A percentile compares a stretch with the other conserved stretches of the same genome.
Evolutionary conservation across 768 basidiomycete genomes (phyloP).

Genomic region (Kwoniella sp.): DNA sequence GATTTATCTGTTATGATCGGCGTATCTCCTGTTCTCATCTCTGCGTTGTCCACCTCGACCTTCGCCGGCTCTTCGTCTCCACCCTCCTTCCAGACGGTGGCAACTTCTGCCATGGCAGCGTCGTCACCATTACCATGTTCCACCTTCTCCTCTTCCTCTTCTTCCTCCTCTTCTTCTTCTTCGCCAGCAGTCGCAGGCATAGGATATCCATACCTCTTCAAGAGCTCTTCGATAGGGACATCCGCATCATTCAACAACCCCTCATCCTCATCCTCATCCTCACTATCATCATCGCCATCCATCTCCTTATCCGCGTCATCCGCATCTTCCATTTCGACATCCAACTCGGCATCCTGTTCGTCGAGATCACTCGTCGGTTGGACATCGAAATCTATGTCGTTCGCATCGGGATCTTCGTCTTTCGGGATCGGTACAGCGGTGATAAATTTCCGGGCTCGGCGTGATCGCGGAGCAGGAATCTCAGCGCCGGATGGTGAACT

Average conservation of each 20-base stretch:
- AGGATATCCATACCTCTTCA: constrained; percentile 56
- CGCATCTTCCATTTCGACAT: constrained; percentile 58
- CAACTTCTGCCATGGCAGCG: too few relatives aligned
- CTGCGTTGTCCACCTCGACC: not conserved
- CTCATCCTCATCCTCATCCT: constrained; percentile 55
- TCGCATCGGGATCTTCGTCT: constrained; percentile 42
- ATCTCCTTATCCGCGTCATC: constrained; percentile 56
- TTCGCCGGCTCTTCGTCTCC: too few relatives aligned
- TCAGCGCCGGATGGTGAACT: not conserved
- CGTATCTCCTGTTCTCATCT: too few relatives aligned
- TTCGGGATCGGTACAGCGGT: constrained; percentile 19
- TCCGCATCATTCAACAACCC: constrained; percentile 57
- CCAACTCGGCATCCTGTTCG: constrained; percentile 56
- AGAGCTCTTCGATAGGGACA: constrained; percentile 58
- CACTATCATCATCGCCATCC: constrained; percentile 43
- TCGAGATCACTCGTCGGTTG: constrained; percentile 47
- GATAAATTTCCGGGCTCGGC: constrained; percentile 27
- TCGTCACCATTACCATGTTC: too few relatives aligned
- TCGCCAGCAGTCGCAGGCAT: not conserved
- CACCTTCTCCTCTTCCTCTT: constrained; percentile 1
- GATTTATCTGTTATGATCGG: constrained; percentile 30
- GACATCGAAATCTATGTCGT: constrained; percentile 50
- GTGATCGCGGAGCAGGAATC: constrained; percentile 13
- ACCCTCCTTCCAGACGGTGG: too few relatives aligned
- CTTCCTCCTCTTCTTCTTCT: constrained; percentile 1